Base-by-base conservation (phyloP, 2,329 filamentous ascomycete genomes). In the Colletotrichum sublineola region DNA sequence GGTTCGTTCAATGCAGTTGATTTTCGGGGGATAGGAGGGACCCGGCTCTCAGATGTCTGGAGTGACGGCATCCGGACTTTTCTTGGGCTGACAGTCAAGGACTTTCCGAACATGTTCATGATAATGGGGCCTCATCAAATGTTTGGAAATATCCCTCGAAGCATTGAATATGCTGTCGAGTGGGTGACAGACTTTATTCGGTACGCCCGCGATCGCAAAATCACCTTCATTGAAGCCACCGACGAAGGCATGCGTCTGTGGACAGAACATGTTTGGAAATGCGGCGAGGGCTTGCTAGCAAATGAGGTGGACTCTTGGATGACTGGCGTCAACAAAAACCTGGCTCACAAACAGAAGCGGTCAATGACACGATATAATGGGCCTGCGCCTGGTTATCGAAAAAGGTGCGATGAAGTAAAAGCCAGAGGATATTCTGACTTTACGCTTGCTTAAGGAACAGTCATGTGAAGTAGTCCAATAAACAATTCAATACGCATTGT, bases 231-330 rank as follows among this genome's bases (percentile, higher is more conserved):
- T 4, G 84, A 85, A 75, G 79, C 84, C 2, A 86, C 82, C 0
- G 75, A 80, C 5, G 79, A 84, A 46, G 82, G 78, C 0, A 79
- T 84, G 65, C 75, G 80, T 5, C 71, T 75, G 20, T 87, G 86
- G 86, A 86, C 84, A 0, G 77, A 85, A 48, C 86, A 88, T 79
- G 86, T 88, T 2, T 77, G 82, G 44, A 80, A 85, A 5, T 86
- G 84, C 61, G 82, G 83, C 0, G 77, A 83, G 42, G 86, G 86
- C 0, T 68, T 85, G 14, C 74, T 88, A 38, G 80, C 82, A 0
- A 85, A 84, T 68, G 82, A 87, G 73, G 84, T 87, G 0, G 86
- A 88, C 71, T 84, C 82, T 1, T 89, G 86, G 87, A 87, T 88
- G 85, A 88, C 86, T 1, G 87, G 86, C 0, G 84, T 88, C 2